Evolutionary conservation across 2,329 filamentous ascomycete genomes (phyloP).

Genomic region (Pleomassaria siparia): DNA sequence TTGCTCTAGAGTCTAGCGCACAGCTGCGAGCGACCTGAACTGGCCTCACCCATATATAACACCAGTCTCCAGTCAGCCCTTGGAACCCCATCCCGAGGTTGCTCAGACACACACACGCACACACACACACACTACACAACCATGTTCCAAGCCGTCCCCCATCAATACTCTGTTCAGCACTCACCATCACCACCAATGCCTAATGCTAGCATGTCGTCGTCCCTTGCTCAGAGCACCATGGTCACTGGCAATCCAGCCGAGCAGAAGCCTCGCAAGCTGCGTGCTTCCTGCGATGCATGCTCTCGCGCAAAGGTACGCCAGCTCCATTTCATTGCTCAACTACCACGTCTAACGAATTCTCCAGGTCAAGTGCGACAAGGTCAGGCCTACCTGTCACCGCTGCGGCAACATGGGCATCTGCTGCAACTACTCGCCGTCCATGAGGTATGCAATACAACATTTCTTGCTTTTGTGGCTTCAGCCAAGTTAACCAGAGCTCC

Average conservation of each 20-base stretch:
- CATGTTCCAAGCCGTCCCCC: slow-evolving; percentile 36
- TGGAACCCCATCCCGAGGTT: slow-evolving; percentile 14
- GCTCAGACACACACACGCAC: slow-evolving; percentile 3
- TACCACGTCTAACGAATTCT: slow-evolving; percentile 6
- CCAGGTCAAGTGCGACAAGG: slow-evolving; percentile 42
- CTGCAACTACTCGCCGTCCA: slow-evolving; percentile 44
- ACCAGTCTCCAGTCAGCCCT: slow-evolving; percentile 19
- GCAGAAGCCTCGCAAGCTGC: slow-evolving; percentile 39
- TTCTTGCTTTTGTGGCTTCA: background rate
- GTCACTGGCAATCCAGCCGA: slow-evolving; percentile 24
- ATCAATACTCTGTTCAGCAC: slow-evolving; percentile 24
- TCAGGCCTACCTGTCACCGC: slow-evolving; percentile 39
- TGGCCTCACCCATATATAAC: slow-evolving; percentile 34
- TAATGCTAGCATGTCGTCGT: slow-evolving; percentile 24
- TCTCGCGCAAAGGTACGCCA: slow-evolving; percentile 36
- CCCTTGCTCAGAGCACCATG: slow-evolving; percentile 18
- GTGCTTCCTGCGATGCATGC: slow-evolving; percentile 43
- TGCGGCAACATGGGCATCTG: slow-evolving; percentile 42
- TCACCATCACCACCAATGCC: slow-evolving; percentile 19
- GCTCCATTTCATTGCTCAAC: background rate
- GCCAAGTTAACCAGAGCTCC: slow-evolving; percentile 16
- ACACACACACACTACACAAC: slow-evolving; percentile 7
- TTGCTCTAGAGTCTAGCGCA: slow-evolving; percentile 20
- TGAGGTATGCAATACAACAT: slow-evolving; percentile 32
- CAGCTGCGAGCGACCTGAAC: slow-evolving; percentile 17